Evolutionary conservation across 257 asterid genomes (phyloP), one percentile per base, ranked within the genome.

Genomic region (Ilex asprella): DNA sequence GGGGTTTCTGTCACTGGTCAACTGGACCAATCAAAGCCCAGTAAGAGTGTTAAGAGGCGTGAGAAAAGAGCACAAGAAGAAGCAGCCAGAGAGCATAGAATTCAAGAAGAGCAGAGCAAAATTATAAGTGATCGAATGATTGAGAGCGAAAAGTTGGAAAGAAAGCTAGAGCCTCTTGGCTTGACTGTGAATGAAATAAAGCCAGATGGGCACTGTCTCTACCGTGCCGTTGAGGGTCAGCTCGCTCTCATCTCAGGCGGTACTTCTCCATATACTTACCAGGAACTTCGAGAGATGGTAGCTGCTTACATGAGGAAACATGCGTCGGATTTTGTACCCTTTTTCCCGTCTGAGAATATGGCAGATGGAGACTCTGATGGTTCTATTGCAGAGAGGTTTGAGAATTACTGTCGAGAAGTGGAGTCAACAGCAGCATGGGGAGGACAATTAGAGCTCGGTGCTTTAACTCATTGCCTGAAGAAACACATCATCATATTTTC

Each of bases 351-450:
- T 0, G 99, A 93, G 70, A 83, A 72, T 60, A 39, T 50, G 43
- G 74, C 66, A 44, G 89, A 70, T 66, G 92, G 75, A 61, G 86
- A 78, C 70, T 67, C 82, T 0, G 79, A 75, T 53, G 85, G 72
- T 41, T 82, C 84, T 32, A 64, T 70, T 64, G 52, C 70, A 27
- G 90, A 78, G 62, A 84, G 82, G 72, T 93, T 93, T 46, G 99
- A 93, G 76, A 79, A 65, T 59, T 87, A 93, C 76, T 93, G 97
- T 69, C 71, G 66, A 69, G 96, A 93, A 65, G 79, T 93, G 50
- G 97, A 89, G 70, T 84, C 89, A 11, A 89, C 95, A 0, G 96
- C 99, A 7, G 91, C 90, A 3, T 93, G 99, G 99, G 99, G 97
- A 5, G 99, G 99, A 46, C 99, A 93, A 64, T 70, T 93, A 59